A percentile compares a stretch with the other conserved stretches of the same genome.
Evolutionary conservation across 306 rosid genomes (phyloP).

Genomic region (Fragaria nilgerrensis): DNA sequence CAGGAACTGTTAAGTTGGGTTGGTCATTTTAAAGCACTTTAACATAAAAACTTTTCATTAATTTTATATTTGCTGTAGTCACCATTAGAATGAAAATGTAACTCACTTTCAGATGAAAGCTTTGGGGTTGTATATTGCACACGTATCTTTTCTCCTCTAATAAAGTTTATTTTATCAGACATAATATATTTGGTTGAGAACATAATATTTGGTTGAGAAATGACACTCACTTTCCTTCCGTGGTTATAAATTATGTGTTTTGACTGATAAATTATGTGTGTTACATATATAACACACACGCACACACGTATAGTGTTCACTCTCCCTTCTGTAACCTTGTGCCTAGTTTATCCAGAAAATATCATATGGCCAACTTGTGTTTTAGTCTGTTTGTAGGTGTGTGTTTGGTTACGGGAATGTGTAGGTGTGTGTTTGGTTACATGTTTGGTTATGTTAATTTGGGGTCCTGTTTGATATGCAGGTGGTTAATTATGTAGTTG

Average conservation of each 20-base stretch:
- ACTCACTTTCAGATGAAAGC: not conserved
- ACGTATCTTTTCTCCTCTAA: not conserved
- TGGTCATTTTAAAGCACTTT: not conserved
- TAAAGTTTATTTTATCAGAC: not conserved
- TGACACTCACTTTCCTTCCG: not conserved
- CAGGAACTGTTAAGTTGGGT: not conserved
- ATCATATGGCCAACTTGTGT: not conserved
- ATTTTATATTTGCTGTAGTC: not conserved
- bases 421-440: not conserved
- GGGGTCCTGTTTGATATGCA: constrained; percentile 24
- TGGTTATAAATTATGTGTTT: not conserved
- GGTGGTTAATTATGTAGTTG: constrained; percentile 90
- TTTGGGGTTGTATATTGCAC: not conserved
- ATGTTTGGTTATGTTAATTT: not conserved
- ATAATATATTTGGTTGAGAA: not conserved
- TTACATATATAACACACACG: not conserved
- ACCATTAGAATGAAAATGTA: not conserved
- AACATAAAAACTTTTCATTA: not conserved
- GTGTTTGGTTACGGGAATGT: no score
- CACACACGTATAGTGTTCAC: no score
- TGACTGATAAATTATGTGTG: not conserved
- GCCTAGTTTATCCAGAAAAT: not conserved
- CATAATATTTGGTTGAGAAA: not conserved
- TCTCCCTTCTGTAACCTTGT: not conserved
- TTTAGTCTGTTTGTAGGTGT: not conserved